A percentile compares a stretch with the other conserved stretches of the same genome.
Evolutionary conservation across 2,329 filamentous ascomycete species (phyloP).

Genomic region (Nothophoma quercina): DNA sequence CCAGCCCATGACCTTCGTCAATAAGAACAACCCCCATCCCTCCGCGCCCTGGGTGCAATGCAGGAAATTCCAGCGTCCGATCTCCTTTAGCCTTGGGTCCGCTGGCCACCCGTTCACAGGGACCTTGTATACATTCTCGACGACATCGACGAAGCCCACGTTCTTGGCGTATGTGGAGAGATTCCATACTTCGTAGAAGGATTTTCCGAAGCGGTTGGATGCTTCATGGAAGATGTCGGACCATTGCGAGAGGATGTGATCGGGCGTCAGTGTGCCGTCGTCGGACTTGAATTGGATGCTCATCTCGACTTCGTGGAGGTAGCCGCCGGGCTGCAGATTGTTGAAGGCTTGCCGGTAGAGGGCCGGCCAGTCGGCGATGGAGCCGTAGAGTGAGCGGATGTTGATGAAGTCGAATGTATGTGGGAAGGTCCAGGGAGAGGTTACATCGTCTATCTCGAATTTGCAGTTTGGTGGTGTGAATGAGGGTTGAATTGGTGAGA

Average conservation of each 20-base stretch:
- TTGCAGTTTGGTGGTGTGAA: slow-evolving; percentile 54
- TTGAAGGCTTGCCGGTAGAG: slow-evolving; percentile 43
- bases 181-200: slow-evolving; percentile 38
- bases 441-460: slow-evolving; percentile 57
- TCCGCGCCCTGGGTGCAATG: slow-evolving; percentile 39
- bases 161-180: slow-evolving; percentile 35
- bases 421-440: slow-evolving; percentile 48
- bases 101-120: slow-evolving; percentile 40
- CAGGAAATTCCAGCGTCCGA: slow-evolving; percentile 43
- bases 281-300: slow-evolving; percentile 50
- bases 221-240: slow-evolving; percentile 38
- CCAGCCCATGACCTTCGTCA: slow-evolving; percentile 43
- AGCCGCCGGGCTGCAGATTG: slow-evolving; percentile 47
- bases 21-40: slow-evolving; percentile 39
- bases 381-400: slow-evolving; percentile 53
- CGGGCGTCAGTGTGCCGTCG: slow-evolving; percentile 46
- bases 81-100: slow-evolving; percentile 42
- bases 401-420: slow-evolving; percentile 52
- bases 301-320: slow-evolving; percentile 52
- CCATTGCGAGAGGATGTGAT: slow-evolving; percentile 39
- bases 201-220: slow-evolving; percentile 30
- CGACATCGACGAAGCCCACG: slow-evolving; percentile 37
- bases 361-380: slow-evolving; percentile 53
- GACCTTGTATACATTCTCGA: slow-evolving; percentile 39
- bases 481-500: slow-evolving; percentile 57